Conservation (phyloP, 2,329 filamentous ascomycete genomes). For the Sporothrix brasiliensis region DNA sequence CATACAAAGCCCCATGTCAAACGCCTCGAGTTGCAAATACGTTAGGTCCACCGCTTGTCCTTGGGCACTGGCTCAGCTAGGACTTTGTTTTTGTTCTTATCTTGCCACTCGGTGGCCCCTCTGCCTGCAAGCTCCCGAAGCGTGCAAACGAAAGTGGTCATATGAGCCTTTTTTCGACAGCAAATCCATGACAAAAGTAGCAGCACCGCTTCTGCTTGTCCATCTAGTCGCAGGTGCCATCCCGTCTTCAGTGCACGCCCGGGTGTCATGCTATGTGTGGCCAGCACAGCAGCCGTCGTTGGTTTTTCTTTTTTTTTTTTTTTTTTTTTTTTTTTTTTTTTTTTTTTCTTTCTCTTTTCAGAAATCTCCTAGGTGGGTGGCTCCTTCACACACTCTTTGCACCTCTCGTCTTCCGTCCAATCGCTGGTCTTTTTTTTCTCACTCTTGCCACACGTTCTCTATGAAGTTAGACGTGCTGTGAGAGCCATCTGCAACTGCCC, state of each 20-base stretch:
- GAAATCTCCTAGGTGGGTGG: no score
- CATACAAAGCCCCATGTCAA: not conserved
- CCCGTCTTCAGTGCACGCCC: no score
- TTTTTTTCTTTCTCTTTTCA: no score
- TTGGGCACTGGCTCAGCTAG: not conserved
- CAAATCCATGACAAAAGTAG: not conserved
- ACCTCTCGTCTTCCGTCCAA: not conserved
- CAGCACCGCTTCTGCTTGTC: not conserved
- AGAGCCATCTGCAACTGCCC: not conserved
- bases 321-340: no score
- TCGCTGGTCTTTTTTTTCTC: not conserved
- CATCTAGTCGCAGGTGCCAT: no score
- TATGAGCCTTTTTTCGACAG: not conserved
- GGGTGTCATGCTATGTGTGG: no score
- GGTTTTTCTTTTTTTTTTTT: no score
- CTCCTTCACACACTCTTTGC: not conserved
- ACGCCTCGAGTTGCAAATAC: not conserved
- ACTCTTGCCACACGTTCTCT: not conserved
- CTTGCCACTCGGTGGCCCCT: not conserved
- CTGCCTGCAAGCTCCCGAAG: not conserved
- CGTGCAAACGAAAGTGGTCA: conserved; percentile 14
- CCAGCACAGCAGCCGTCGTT: no score
- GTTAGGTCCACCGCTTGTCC: not conserved
- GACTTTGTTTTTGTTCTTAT: not conserved
- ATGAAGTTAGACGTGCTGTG: not conserved